These are phyloP conservation scores for Symbiodinium pilosum DNA, from an alignment of 73 alveolate genomes.

Conservation along the genomic window DNA sequence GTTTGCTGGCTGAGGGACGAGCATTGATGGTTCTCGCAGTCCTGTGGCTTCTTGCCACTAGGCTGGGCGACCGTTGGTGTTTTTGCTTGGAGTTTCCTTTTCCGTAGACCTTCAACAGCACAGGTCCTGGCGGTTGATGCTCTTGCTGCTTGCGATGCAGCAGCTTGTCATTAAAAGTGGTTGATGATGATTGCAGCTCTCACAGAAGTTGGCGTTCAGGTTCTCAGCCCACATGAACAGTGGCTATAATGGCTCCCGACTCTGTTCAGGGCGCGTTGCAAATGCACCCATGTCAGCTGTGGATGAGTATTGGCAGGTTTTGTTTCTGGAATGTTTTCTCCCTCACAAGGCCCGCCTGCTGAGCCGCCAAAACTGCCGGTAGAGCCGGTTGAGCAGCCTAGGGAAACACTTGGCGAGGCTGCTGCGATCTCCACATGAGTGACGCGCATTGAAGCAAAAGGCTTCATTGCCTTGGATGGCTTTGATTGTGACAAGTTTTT, in stretches of 20 bases:
- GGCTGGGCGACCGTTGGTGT: not conserved
- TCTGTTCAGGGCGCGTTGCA: not conserved
- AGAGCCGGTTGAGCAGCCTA: too few relatives aligned
- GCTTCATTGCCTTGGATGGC: too few relatives aligned
- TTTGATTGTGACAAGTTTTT: too few relatives aligned
- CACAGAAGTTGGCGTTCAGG: not conserved
- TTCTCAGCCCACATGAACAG: slow-evolving; percentile 75
- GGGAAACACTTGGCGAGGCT: too few relatives aligned
- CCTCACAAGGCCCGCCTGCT: not conserved
- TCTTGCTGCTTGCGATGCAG: slow-evolving; percentile 54
- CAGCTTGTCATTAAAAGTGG: not conserved
- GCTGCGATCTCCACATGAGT: too few relatives aligned
- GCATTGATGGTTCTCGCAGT: slow-evolving; percentile 73
- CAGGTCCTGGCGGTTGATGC: slow-evolving; percentile 80
- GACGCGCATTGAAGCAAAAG: too few relatives aligned
- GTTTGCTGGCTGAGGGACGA: slow-evolving; percentile 22
- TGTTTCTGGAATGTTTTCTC: not conserved
- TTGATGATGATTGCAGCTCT: not conserved
- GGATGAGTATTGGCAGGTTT: not conserved
- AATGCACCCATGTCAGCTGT: too few relatives aligned
- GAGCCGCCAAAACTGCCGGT: not conserved
- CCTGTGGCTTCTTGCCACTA: slow-evolving; percentile 64
- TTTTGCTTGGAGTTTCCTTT: too few relatives aligned
- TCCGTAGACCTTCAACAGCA: not conserved
- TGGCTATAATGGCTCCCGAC: slow-evolving; percentile 42